Base-by-base conservation (phyloP, 1,284 basidiomycete genomes). In the Rhodofomes roseus region DNA sequence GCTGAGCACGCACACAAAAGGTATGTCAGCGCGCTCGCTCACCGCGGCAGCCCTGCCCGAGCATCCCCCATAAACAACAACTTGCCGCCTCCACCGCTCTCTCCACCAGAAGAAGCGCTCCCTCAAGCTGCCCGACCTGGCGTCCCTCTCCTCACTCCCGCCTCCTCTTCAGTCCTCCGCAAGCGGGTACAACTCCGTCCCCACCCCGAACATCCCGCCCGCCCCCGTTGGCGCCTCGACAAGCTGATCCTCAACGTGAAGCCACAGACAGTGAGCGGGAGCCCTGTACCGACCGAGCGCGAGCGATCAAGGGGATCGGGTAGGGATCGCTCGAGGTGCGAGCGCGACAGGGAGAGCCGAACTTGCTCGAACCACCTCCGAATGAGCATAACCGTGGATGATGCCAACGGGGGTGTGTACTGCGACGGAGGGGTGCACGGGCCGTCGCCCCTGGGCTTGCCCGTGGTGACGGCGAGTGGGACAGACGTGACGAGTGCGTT, bases 161-260 rank as follows among this genome's bases (percentile, higher is more conserved):
- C 78, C 34, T 69, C 76, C 51, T 75, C 74, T 44, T 73, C 70
- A 44, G 31, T 60, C 59, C 16, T 57, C 55, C n/a, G 59, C 50
- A 2, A 53, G 50, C 22, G 59, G 36, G 14, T 52, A 37, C 41
- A 77, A 36, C 34, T 52, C 50, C n/a, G 50, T 86, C 52, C 80
- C 88, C 52, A 78, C 87, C 3, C 89, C 89, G 16, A 87, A 86
- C 66, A 87, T 93, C 62, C 93, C 94, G 4, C 86, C 89, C 41
- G 93, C 95, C 1, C 95, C 96, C 0, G 79, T 83, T 80, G 95
- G 1, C 95, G 98, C 70, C 79, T 99, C 34, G 95, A 98, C 69
- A 95, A 94, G 70, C 88, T 98, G 51, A 97, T 98, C 57, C 77
- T 98, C 63, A 98, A 98, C 71, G 81, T 79, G 22, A 72, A 71